Evolutionary conservation across 1,139 yeast species (phyloP).

Genomic region (Insectozyma bohioensis): DNA sequence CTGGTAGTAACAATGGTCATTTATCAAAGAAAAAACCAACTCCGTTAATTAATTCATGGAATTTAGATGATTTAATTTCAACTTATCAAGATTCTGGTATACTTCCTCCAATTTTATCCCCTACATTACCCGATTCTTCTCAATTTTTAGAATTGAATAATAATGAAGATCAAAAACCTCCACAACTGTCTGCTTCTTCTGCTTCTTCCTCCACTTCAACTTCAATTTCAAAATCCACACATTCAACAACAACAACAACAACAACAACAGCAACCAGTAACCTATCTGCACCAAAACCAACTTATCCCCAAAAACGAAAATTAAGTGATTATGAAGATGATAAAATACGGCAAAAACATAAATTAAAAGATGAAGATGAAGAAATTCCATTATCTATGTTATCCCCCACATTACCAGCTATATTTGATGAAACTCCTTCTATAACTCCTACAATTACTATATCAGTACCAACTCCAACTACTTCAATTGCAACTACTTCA

Average conservation of each 20-base stretch:
- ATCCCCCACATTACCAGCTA: constrained; percentile 38
- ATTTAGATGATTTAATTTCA: constrained; percentile 39
- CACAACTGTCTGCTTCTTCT: too few species aligned
- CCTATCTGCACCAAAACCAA: constrained; percentile 11
- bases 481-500: constrained; percentile 1
- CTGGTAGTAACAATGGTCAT: too few species aligned
- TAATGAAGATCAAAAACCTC: not conserved
- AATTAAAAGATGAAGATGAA: constrained; percentile 6
- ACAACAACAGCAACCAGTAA: not conserved
- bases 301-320: constrained; percentile 10
- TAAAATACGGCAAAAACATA: constrained; percentile 3
- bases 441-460: constrained; percentile 1
- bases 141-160: constrained; percentile 13
- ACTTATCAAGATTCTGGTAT: constrained; percentile 35
- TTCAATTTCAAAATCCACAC: too few species aligned
- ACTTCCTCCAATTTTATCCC: constrained; percentile 44
- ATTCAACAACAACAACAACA: not conserved
- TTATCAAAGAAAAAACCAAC: too few species aligned
- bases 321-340: constrained; percentile 7
- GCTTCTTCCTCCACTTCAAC: too few species aligned
- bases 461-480: not conserved
- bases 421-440: constrained; percentile 18
- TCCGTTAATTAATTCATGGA: constrained; percentile 26
- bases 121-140: constrained; percentile 39
- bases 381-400: constrained; percentile 30